These are phyloP conservation scores for Lepiota venenata DNA, from an alignment of 768 basidiomycete species.

Conservation along the genomic window DNA sequence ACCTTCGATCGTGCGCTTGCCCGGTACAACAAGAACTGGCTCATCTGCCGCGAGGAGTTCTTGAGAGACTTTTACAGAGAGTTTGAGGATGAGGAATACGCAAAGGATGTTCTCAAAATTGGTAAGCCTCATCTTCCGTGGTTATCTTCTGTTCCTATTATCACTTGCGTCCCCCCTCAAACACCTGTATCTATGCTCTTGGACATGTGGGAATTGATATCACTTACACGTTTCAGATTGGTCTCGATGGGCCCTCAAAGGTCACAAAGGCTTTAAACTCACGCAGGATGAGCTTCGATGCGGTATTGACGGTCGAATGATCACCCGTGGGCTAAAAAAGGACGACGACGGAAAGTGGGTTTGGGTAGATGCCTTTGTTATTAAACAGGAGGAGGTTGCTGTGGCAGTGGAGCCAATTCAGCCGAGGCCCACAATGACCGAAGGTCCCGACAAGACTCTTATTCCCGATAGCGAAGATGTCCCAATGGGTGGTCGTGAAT, in stretches of 20 bases:
- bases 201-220: neutral
- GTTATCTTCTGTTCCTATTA: neutral
- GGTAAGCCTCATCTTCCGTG: conserved; percentile 21
- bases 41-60: conserved; percentile 35
- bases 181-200: neutral
- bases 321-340: conserved; percentile 25
- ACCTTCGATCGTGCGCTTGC: conserved; percentile 41
- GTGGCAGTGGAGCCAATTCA: neutral
- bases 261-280: conserved; percentile 38
- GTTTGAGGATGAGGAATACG: conserved; percentile 40
- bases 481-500: too few species aligned
- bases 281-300: conserved; percentile 31
- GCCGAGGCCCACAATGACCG: neutral
- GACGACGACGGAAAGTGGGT: conserved; percentile 17
- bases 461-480: neutral
- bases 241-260: conserved; percentile 33
- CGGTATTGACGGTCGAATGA: conserved; percentile 29
- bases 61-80: conserved; percentile 35
- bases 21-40: conserved; percentile 40
- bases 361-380: conserved; percentile 13
- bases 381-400: conserved; percentile 8
- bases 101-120: conserved; percentile 32
- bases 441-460: neutral
- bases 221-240: conserved; percentile 28
- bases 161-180: neutral